These are phyloP conservation scores for Saturnispora hagleri DNA, from an alignment of 805 yeast species.

Conservation along the genomic window DNA sequence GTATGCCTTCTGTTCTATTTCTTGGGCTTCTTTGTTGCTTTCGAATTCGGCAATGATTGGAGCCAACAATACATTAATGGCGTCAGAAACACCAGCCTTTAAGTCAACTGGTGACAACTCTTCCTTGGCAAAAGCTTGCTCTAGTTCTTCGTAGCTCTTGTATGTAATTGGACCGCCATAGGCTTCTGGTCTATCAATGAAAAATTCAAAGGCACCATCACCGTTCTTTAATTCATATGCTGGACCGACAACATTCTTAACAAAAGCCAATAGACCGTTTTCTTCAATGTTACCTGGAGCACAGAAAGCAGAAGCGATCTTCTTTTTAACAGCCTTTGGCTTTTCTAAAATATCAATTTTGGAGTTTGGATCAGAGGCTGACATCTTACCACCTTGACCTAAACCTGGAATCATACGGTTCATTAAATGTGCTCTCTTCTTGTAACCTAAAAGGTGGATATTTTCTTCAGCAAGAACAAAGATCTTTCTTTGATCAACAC, in stretches of 20 bases:
- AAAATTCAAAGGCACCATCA: slow-evolving; percentile 51
- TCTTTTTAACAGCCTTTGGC: slow-evolving; percentile 81
- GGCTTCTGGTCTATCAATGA: slow-evolving; percentile 86
- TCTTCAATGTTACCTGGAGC: slow-evolving; percentile 90
- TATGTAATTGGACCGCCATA: slow-evolving; percentile 90
- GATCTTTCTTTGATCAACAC: slow-evolving; percentile 97
- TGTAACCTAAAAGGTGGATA: slow-evolving; percentile 79
- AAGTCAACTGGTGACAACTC: slow-evolving; percentile 87
- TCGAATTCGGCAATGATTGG: slow-evolving; percentile 73
- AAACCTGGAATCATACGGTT: slow-evolving; percentile 98
- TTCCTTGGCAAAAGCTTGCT: slow-evolving; percentile 62
- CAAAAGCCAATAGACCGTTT: slow-evolving; percentile 82
- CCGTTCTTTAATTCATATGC: slow-evolving; percentile 67
- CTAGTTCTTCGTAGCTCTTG: slow-evolving; percentile 56
- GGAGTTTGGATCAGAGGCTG: slow-evolving; percentile 97
- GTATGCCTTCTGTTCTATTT: slow-evolving; percentile 70
- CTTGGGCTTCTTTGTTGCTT: slow-evolving; percentile 60
- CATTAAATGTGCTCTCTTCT: slow-evolving; percentile 97
- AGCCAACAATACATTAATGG: slow-evolving; percentile 67
- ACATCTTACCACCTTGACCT: slow-evolving; percentile 96
- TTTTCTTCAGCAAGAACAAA: slow-evolving; percentile 95
- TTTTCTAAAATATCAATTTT: slow-evolving; percentile 90
- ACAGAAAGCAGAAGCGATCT: slow-evolving; percentile 86
- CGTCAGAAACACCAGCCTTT: slow-evolving; percentile 84
- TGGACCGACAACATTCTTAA: slow-evolving; percentile 79